Evolutionary conservation across 345 rosid species (phyloP), one percentile per base, ranked within the genome.

Genomic region (Schrenkiella parvula): DNA sequence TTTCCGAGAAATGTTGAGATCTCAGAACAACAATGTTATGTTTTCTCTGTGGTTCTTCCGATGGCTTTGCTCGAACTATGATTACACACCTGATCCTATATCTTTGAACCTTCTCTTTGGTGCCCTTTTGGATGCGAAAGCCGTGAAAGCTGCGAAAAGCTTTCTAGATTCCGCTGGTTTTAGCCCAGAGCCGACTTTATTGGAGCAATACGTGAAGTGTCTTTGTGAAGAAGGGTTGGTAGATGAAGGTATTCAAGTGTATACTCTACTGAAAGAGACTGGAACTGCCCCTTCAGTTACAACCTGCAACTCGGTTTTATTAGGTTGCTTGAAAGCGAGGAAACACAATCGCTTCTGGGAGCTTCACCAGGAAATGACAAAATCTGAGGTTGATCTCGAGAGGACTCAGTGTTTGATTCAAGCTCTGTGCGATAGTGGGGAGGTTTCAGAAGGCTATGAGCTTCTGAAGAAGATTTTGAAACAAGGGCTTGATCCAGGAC

Each of bases 111-210:
- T 80, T 58, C 83, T 91, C 52, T 87, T 91, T 64, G 81, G 80
- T 72, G 78, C 82, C 0, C 88, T 88, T 56, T 78, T 91, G 74
- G 89, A 82, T 76, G 83, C 86, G 26, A 84, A 81, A 72, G 85
- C 88, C 4, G 75, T 55, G 1, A 74, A 50, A 70, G 86, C 77
- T 34, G 87, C 92, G 15, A 82, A 66, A 64, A 35, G 23, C 42
- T 82, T 88, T 59, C 83, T 85, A 4, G 59, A 80, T 29, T 38
- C 29, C 29, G 71, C 81, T 12, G 83, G 83, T 42, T 84, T 80
- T 72, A 59, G 31, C 11, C 89, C 92, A 0, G 73, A 71, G 31
- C 57, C 35, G 6, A 53, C 6, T 65, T 78, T 81, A 22, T 62
- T 83, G 38, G 86, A 87, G 80, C 78, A 43, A 14, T 87, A 80